Base-by-base conservation (phyloP, 1,284 basidiomycete species). In the Apiotrichum sp. region DNA sequence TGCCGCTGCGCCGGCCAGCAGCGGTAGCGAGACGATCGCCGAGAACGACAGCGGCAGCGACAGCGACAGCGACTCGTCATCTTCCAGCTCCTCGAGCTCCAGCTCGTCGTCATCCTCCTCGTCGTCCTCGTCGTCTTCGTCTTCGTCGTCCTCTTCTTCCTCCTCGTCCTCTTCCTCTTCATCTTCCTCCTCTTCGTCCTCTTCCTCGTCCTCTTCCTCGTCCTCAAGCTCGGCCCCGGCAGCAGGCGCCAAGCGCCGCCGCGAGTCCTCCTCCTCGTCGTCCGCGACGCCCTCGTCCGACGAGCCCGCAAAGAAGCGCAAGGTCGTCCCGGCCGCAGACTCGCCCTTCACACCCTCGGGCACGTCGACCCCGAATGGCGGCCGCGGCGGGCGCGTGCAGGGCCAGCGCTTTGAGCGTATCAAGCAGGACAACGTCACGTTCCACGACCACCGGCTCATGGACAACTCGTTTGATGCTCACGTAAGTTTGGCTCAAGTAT, bases 401-500 rank as follows among this genome's bases (percentile, higher is more conserved):
- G 73, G 76, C 32, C 64, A 70, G 55, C 85, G 87, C 33, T 98
- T 98, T 79, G 85, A 86, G 71, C 81, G 95, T 36, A 84, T 98
- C 58, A 87, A 93, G 72, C 76, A 80, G 2, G 83, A 86, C 29
- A 79, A 84, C 53, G 79, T 90, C 22, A 70, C 68, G 6, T 82
- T 80, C 65, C 68, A 78, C 2, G 80, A 88, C 56, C 77, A 82
- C 42, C 75, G 86, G 46, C 72, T 91, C 69, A 81, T 77, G 72
- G 84, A 95, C 71, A 98, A 95, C 71, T 82, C 84, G 44, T 98
- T 93, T 65, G 82, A 86, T 50, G 83, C 86, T 36, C 88, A 87
- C 79, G 89, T 89, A 66, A 67, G 78, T 74, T 6, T n/a, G 10
- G 6, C 40, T 32, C 32, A 8, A 33, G 6, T 7, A 29, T 4